Evolutionary conservation across 768 basidiomycete genomes (phyloP), one percentile per base, ranked within the genome.

Genomic region (Steccherinum ochraceum): DNA sequence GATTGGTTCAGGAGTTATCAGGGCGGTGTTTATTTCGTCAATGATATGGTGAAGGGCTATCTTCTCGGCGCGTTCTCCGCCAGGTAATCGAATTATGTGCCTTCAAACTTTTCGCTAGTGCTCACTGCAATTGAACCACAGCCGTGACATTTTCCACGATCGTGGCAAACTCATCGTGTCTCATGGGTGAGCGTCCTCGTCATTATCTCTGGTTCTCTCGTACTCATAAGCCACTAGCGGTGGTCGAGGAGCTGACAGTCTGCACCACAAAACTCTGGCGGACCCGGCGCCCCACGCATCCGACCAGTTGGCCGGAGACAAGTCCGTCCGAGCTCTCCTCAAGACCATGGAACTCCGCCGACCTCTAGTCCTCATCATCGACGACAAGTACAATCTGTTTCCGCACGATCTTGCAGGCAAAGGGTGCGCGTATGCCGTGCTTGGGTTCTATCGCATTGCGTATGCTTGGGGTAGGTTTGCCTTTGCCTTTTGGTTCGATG

Each of bases 1-100:
- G 80, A 83, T 19, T 83, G 80, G 76, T 88, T 86, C 64, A 72
- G 79, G 25, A 83, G 78, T 55, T 92, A 88, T 61, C 89, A 93
- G 64, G 71, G 86, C 11, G 89, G 89, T 5, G 89, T 93, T 4
- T 91, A 91, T 63, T 79, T 75, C 46, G 64, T 66, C 20, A 70
- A 79, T 21, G 76, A 80, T 48, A 64, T 77, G 16, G 86, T 77
- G 16, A 83, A 79, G 61, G 89, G 90, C 2, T 93, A 92, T 61
- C 75, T 93, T 26, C 69, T 93, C 21, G 79, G 87, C 20, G 86
- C 75, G 12, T 86, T 80, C 63, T 74, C 85, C 3, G 75, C 89
- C 12, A 74, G 69, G 89, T 88, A 52, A 51, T n/a, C n/a, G n/a
- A 71, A 19, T 35, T 48, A 43, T 1, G n/a, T 16, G 18, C 19